Evolutionary conservation across 371 early-diverging fungal species (phyloP).

Genomic region (Mucor racemosus): DNA sequence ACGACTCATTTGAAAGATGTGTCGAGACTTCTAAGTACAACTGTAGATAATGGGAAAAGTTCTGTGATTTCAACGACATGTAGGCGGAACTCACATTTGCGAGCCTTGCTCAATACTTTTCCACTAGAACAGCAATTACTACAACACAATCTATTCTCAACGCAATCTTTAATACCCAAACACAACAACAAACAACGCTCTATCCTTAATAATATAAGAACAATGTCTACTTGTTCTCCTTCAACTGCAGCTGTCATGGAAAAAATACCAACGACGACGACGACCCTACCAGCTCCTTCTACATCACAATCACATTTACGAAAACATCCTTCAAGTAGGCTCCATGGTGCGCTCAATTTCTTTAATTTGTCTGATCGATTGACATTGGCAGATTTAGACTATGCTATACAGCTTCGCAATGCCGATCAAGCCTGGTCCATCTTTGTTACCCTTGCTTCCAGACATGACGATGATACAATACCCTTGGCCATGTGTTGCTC

Average conservation of each 20-base stretch:
- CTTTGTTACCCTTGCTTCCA: conserved; percentile 38
- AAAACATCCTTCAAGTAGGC: conserved; percentile 1
- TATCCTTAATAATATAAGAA: neutral
- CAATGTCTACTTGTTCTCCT: conserved; percentile 23
- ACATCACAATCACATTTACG: neutral
- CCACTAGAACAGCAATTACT: conserved; percentile 19
- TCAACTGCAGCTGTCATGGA: conserved; percentile 13
- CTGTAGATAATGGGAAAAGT: conserved; percentile 23
- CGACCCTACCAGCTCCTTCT: neutral
- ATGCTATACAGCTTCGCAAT: conserved; percentile 37
- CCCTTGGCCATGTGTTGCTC: conserved; percentile 37
- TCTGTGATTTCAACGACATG: conserved; percentile 24
- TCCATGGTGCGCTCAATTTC: conserved; percentile 26
- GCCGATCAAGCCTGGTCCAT: conserved; percentile 51
- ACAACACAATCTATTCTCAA: conserved; percentile 14
- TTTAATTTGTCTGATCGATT: conserved; percentile 38
- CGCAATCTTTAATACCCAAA: conserved; percentile 21
- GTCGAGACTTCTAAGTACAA: conserved; percentile 36
- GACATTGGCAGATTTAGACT: conserved; percentile 39
- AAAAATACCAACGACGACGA: conserved; percentile 10
- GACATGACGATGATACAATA: conserved; percentile 26
- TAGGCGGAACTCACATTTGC: conserved; percentile 40
- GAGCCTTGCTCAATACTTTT: conserved; percentile 33
- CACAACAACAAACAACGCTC: conserved; percentile 12
- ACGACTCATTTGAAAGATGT: conserved; percentile 49